Conservation (phyloP, 345 rosid genomes). For the Citrus hindsii region DNA sequence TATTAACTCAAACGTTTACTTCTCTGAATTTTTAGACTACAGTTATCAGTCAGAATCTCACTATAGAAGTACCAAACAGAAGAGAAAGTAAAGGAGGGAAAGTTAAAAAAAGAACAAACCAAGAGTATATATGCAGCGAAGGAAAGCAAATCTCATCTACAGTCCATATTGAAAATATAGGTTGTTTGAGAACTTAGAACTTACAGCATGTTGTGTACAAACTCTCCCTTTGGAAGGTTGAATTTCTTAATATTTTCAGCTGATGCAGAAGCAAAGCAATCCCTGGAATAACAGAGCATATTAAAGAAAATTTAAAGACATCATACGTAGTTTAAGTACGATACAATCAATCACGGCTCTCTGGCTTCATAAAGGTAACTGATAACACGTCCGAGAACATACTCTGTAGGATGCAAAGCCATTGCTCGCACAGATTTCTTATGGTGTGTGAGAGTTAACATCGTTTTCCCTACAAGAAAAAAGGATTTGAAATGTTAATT, state of each 20-base stretch:
- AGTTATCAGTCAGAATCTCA: background rate
- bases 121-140: background rate
- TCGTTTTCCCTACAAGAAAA: slow-evolving; percentile 69
- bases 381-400: slow-evolving; percentile 15
- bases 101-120: too few relatives aligned
- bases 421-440: slow-evolving; percentile 97
- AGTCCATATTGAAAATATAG: background rate
- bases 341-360: background rate
- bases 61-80: background rate
- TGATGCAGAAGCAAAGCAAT: slow-evolving; percentile 93
- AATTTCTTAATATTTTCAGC: slow-evolving; percentile 97
- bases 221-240: slow-evolving; percentile 89
- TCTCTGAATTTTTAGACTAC: background rate
- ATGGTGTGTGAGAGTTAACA: slow-evolving; percentile 94
- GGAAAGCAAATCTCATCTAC: background rate
- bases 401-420: slow-evolving; percentile 95
- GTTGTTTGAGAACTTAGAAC: slow-evolving; percentile 39
- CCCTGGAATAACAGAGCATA: slow-evolving; percentile 39
- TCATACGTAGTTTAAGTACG: background rate
- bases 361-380: slow-evolving; percentile 2
- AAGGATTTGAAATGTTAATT: slow-evolving; percentile 6
- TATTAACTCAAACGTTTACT: background rate
- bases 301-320: slow-evolving; percentile 8
- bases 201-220: slow-evolving; percentile 97
- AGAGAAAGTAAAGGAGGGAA: background rate